Evolutionary conservation across 768 basidiomycete genomes (phyloP).

Genomic region (Collybiopsis confluens): DNA sequence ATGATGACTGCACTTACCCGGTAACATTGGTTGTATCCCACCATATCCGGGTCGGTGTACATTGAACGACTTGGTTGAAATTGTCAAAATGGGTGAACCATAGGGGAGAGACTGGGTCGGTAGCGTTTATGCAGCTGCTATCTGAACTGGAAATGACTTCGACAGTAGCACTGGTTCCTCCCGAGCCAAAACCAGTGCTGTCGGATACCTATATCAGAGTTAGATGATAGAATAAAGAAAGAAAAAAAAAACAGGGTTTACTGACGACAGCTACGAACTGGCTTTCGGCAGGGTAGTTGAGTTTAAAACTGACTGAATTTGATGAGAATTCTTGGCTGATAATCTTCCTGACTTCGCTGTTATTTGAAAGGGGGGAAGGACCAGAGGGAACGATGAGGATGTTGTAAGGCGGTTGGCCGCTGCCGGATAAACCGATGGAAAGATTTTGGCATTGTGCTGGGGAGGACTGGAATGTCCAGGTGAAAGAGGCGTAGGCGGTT

Average conservation of each 20-base stretch:
- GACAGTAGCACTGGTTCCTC: constrained; percentile 69
- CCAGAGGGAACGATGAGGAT: constrained; percentile 68
- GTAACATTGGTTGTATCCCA: constrained; percentile 51
- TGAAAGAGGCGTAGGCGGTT: constrained; percentile 31
- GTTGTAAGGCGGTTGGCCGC: constrained; percentile 62
- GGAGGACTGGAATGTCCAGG: constrained; percentile 39
- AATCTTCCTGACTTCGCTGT: constrained; percentile 60
- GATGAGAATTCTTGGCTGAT: constrained; percentile 48
- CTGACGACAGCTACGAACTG: constrained; percentile 76
- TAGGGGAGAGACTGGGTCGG: constrained; percentile 38
- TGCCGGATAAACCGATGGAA: constrained; percentile 51
- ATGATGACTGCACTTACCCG: constrained; percentile 36
- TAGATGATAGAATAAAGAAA: constrained; percentile 5
- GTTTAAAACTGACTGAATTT: constrained; percentile 44
- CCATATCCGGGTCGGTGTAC: constrained; percentile 56
- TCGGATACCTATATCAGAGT: constrained; percentile 49
- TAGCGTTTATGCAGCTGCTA: constrained; percentile 56
- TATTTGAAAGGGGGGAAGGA: constrained; percentile 53
- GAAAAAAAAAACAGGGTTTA: constrained; percentile 14
- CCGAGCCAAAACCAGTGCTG: constrained; percentile 57
- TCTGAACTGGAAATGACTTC: constrained; percentile 49
- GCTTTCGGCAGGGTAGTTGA: constrained; percentile 62
- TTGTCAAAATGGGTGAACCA: constrained; percentile 65
- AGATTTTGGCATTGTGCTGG: constrained; percentile 69
- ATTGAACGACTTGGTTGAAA: constrained; percentile 61